These are phyloP conservation scores for Lichtheimia corymbifera DNA, from an alignment of 371 early-diverging fungal genomes.

Conservation along the genomic window DNA sequence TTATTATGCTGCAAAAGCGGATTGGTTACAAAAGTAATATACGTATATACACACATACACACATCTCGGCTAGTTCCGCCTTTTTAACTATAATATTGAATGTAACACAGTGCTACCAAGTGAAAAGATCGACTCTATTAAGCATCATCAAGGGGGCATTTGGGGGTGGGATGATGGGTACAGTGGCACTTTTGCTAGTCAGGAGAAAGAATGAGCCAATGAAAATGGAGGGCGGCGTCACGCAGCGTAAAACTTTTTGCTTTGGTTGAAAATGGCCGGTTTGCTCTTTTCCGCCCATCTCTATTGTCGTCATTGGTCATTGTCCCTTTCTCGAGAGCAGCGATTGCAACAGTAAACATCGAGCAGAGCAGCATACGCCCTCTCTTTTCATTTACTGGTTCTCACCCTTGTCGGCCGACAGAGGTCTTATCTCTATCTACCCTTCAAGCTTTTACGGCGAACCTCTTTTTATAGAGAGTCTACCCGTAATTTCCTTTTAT, in stretches of 20 bases:
- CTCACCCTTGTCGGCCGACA: conserved; percentile 8
- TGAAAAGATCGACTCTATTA: no score
- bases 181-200: no score
- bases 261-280: neutral
- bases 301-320: conserved; percentile 1
- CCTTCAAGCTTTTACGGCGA: conserved; percentile 2
- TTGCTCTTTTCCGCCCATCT: conserved; percentile 1
- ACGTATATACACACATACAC: no score
- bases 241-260: neutral
- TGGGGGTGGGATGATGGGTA: neutral
- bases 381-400: neutral
- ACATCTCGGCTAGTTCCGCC: no score
- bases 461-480: conserved; percentile 1
- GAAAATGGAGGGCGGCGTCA: neutral
- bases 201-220: neutral
- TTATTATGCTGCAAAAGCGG: no score
- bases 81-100: no score
- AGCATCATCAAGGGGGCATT: neutral
- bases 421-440: neutral
- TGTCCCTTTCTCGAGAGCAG: conserved; percentile 2
- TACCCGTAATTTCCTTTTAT: neutral
- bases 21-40: no score
- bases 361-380: neutral
- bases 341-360: conserved; percentile 7
- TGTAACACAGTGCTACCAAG: no score